Evolutionary conservation across 176 grass and related monocot genomes (phyloP).

Genomic region (Zea luxurians): DNA sequence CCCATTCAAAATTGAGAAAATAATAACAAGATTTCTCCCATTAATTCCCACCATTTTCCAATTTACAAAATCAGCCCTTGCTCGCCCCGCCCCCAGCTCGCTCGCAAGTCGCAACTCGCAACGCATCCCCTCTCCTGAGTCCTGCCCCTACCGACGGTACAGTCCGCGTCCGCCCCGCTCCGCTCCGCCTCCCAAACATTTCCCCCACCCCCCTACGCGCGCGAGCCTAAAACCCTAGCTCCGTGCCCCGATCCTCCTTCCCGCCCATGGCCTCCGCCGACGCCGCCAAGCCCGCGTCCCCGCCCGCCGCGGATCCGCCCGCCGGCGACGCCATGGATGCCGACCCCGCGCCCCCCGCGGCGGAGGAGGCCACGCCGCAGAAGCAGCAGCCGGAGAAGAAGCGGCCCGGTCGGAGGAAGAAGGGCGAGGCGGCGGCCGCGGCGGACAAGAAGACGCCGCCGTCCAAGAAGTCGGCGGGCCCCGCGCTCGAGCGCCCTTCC

Average conservation of each 20-base stretch:
- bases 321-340: conserved; percentile 40
- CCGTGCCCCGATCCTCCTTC: neutral
- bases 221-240: conserved; percentile 54
- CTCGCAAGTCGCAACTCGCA: too few relatives aligned
- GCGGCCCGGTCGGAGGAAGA: conserved; percentile 29
- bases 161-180: too few relatives aligned
- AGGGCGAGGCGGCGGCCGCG: conserved; percentile 46
- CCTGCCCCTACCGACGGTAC: too few relatives aligned
- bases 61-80: too few relatives aligned
- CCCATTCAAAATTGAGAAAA: too few relatives aligned
- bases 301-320: conserved; percentile 39
- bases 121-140: too few relatives aligned
- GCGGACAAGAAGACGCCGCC: conserved; percentile 39
- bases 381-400: conserved; percentile 17
- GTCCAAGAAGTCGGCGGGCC: neutral
- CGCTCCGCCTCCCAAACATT: too few relatives aligned
- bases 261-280: conserved; percentile 51
- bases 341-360: conserved; percentile 12
- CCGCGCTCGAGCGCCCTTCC: conserved; percentile 51
- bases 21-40: too few relatives aligned
- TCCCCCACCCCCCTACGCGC: neutral
- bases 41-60: too few relatives aligned
- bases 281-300: conserved; percentile 35
- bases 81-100: too few relatives aligned
- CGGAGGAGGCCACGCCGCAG: conserved; percentile 7